These are phyloP conservation scores for Fusarium globosum DNA, from an alignment of 2,329 filamentous ascomycete species.

Conservation along the genomic window DNA sequence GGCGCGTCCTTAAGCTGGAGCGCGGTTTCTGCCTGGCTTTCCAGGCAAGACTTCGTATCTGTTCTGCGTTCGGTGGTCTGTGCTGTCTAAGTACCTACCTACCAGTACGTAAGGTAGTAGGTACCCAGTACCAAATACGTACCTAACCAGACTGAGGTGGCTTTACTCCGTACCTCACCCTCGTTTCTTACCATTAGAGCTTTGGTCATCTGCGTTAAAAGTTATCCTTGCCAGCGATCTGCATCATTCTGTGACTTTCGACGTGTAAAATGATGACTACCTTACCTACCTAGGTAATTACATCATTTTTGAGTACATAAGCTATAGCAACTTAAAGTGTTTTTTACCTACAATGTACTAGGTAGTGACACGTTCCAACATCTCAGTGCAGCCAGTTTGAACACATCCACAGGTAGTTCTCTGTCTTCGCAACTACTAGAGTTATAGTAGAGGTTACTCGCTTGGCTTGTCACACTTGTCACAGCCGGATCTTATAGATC, in stretches of 20 bases:
- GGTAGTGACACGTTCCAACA: too few species aligned
- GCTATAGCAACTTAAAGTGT: neutral
- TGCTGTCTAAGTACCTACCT: conserved; percentile 21
- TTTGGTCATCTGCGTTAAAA: neutral
- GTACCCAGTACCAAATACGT: neutral
- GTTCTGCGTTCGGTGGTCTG: conserved; percentile 19
- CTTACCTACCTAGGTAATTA: neutral
- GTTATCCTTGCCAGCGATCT: conserved; percentile 6
- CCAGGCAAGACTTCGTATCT: conserved; percentile 8
- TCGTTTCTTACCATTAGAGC: neutral
- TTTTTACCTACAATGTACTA: neutral
- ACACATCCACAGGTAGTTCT: too few species aligned
- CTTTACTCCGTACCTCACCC: neutral
- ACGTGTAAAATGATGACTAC: neutral
- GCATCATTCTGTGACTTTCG: neutral
- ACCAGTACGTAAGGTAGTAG: too few species aligned
- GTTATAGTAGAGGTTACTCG: neutral
- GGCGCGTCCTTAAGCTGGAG: conserved; percentile 41
- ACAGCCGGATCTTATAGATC: neutral
- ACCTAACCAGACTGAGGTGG: neutral
- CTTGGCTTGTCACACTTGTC: neutral
- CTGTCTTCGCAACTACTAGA: neutral
- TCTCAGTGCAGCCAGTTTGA: neutral
- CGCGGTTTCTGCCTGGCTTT: conserved; percentile 42
- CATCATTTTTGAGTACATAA: neutral